A percentile compares a stretch with the other conserved stretches of the same genome.
Evolutionary conservation across 1,284 basidiomycete species (phyloP).

Genomic region (Rhizoctonia solani): DNA sequence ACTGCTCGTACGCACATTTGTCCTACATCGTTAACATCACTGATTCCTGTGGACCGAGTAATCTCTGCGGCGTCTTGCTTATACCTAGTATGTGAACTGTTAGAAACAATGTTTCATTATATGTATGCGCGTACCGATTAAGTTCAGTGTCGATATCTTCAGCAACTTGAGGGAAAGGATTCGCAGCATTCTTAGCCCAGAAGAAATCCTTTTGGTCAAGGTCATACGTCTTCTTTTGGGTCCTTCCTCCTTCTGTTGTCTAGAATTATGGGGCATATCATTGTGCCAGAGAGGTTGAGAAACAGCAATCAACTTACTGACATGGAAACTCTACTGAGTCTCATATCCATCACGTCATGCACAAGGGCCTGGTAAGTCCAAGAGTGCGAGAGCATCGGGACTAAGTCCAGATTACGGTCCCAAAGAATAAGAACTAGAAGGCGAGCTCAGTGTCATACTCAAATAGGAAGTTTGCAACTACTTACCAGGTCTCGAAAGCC

Average conservation of each 20-base stretch:
- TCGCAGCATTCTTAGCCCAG: slow-evolving; percentile 95
- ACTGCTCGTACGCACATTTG: slow-evolving; percentile 70
- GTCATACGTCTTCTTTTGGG: slow-evolving; percentile 90
- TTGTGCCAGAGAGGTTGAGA: too few relatives aligned
- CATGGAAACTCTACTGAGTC: slow-evolving; percentile 92
- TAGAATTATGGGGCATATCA: slow-evolving; percentile 36
- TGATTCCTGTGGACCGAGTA: slow-evolving; percentile 94
- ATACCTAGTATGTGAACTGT: slow-evolving; percentile 54
- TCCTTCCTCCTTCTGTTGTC: slow-evolving; percentile 56
- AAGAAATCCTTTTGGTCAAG: slow-evolving; percentile 99
- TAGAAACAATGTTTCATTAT: background rate
- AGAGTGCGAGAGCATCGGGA: slow-evolving; percentile 93
- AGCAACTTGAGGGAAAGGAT: slow-evolving; percentile 97
- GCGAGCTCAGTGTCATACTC: slow-evolving; percentile 1
- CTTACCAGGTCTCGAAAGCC: slow-evolving; percentile 68
- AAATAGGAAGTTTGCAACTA: slow-evolving; percentile 2
- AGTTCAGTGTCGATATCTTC: slow-evolving; percentile 96
- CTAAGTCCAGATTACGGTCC: slow-evolving; percentile 94
- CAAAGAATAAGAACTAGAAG: slow-evolving; percentile 83
- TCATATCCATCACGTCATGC: slow-evolving; percentile 96
- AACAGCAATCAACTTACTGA: slow-evolving; percentile 52
- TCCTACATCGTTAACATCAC: slow-evolving; percentile 92
- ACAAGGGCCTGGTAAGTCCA: slow-evolving; percentile 99
- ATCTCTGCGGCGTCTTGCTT: slow-evolving; percentile 98
- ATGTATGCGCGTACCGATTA: slow-evolving; percentile 55